Conservation (phyloP, 805 yeast species). For the Zygotorulaspora chibaensis region DNA sequence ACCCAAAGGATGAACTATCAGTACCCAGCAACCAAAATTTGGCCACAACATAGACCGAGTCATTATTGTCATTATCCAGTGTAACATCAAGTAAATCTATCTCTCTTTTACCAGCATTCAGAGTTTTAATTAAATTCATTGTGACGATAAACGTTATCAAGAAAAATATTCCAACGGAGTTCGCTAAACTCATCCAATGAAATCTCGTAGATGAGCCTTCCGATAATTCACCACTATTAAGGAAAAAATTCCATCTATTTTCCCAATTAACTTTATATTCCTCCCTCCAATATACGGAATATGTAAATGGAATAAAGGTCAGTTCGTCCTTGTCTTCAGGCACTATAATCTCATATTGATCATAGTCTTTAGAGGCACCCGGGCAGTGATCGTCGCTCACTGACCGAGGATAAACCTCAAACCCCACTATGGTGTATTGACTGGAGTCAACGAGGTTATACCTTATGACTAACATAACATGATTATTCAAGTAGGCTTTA, state of each 20-base stretch:
- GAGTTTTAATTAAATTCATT: slow-evolving; percentile 46
- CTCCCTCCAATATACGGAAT: slow-evolving; percentile 85
- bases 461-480: slow-evolving; percentile 74
- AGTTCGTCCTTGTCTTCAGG: slow-evolving; percentile 35
- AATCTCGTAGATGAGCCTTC: slow-evolving; percentile 44
- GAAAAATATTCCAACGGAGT: slow-evolving; percentile 61
- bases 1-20: slow-evolving; percentile 32
- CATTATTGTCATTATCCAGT: slow-evolving; percentile 24
- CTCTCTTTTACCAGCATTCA: slow-evolving; percentile 25
- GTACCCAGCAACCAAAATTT: slow-evolving; percentile 52
- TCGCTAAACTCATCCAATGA: slow-evolving; percentile 75
- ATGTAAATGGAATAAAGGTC: slow-evolving; percentile 67
- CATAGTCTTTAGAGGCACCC: slow-evolving; percentile 58
- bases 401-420: slow-evolving; percentile 84
- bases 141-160: slow-evolving; percentile 60
- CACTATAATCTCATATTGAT: slow-evolving; percentile 51
- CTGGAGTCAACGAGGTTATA: slow-evolving; percentile 51
- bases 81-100: slow-evolving; percentile 17
- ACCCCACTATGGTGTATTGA: slow-evolving; percentile 68
- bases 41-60: slow-evolving; percentile 36
- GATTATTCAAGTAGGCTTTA: slow-evolving; percentile 68
- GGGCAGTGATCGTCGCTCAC: slow-evolving; percentile 68
- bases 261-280: slow-evolving; percentile 61
- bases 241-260: slow-evolving; percentile 70
- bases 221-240: slow-evolving; percentile 45